Percentiles rank a stretch among this genome's conserved stretches.
phyloP scores from a whole-genome alignment of 2,329 filamentous ascomycete genomes.

The Cytospora schulzeri region DNA sequence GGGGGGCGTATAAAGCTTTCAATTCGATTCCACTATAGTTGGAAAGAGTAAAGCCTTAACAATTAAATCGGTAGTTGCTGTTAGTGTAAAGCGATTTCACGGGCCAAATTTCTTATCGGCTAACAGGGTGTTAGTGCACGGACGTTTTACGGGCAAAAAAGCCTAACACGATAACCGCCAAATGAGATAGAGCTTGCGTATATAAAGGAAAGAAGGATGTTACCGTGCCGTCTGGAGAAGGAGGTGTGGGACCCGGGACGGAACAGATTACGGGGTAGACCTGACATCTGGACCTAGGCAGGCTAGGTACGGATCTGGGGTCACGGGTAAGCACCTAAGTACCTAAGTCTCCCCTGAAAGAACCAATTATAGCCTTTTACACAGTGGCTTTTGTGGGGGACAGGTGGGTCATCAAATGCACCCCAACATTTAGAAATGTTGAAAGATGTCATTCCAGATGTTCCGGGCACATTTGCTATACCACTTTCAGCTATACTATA shows the following conservation, averaged over 20 bases:
- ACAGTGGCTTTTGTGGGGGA: neutral
- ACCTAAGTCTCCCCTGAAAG: neutral
- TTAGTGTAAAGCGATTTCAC: too few species aligned
- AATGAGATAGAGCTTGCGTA: too few species aligned
- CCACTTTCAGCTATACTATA: neutral
- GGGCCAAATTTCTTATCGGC: too few species aligned
- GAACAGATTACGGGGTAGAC: constrained; percentile 9
- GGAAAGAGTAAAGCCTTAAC: too few species aligned
- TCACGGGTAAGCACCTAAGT: neutral
- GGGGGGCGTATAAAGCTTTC: too few species aligned
- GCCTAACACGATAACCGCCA: too few species aligned
- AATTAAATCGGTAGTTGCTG: too few species aligned
- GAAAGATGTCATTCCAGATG: neutral
- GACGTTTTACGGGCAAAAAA: too few species aligned
- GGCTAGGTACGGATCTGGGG: neutral
- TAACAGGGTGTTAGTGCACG: too few species aligned
- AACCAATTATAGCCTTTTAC: neutral
- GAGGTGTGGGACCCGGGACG: constrained; percentile 12
- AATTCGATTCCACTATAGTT: too few species aligned
- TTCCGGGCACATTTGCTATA: neutral
- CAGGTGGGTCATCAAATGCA: neutral
- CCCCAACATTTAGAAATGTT: neutral
- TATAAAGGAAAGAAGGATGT: too few species aligned
- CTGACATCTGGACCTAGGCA: neutral
- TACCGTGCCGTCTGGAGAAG: constrained; percentile 7